Evolutionary conservation across 441 rosid species (phyloP).

Genomic region (Euphorbia schlechtendalii): DNA sequence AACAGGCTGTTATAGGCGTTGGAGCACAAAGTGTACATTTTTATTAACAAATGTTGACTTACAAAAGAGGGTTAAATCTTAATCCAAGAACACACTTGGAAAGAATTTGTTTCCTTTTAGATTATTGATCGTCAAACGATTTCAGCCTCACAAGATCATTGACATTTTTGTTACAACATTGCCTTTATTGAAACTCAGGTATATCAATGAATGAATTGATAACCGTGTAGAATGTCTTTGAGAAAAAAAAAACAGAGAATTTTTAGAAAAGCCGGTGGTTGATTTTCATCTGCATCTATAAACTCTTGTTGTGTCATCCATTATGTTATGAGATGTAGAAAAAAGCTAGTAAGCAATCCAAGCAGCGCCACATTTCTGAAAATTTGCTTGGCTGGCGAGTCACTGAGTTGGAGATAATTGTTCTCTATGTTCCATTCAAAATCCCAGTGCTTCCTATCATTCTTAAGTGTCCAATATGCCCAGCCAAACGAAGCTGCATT

Average conservation of each 20-base stretch:
- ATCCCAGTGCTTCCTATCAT: constrained; percentile 73
- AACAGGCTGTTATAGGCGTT: not conserved
- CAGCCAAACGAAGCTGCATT: constrained; percentile 68
- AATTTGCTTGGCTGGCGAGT: constrained; percentile 17
- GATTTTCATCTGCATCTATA: constrained; percentile 11
- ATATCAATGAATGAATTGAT: not conserved
- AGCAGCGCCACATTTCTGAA: constrained; percentile 22
- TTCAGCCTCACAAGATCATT: constrained; percentile 13
- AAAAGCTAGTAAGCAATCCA: constrained; percentile 25
- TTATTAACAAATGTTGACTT: constrained; percentile 45
- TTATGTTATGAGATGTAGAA: constrained; percentile 29
- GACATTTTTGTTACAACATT: constrained; percentile 2
- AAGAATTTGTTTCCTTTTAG: constrained; percentile 10
- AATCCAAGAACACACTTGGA: not conserved
- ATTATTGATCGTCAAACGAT: constrained; percentile 9
- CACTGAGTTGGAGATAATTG: constrained; percentile 59
- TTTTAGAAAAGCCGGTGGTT: not conserved
- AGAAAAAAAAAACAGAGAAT: not conserved
- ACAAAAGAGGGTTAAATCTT: constrained; percentile 14
- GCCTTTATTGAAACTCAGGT: constrained; percentile 17
- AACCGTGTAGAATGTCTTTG: not conserved
- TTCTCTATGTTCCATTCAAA: constrained; percentile 66
- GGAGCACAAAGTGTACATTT: constrained; percentile 34
- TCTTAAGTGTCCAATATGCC: constrained; percentile 75
- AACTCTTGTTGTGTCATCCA: not conserved